Percentiles rank a stretch among this genome's conserved stretches.
Conservation (phyloP, 148 eudicot genomes). For the Agrostemma githago region DNA sequence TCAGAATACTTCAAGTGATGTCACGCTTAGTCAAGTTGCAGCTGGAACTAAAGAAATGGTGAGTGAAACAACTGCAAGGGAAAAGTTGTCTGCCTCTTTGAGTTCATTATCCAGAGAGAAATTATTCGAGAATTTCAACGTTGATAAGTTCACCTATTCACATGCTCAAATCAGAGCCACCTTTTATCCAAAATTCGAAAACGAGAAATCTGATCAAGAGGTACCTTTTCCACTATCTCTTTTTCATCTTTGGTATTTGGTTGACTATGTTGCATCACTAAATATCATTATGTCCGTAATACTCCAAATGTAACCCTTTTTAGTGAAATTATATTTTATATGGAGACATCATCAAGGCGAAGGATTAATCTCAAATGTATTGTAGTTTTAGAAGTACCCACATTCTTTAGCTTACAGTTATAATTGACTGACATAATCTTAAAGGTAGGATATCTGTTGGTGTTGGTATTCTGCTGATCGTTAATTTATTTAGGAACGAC, state of each 20-base stretch:
- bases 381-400: neutral
- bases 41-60: conserved; percentile 16
- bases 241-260: conserved; percentile 4
- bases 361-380: neutral
- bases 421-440: neutral
- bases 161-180: conserved; percentile 82
- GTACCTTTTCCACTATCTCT: conserved; percentile 27
- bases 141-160: conserved; percentile 69
- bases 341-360: neutral
- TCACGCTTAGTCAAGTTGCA: conserved; percentile 24
- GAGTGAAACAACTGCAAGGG: conserved; percentile 26
- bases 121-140: conserved; percentile 60
- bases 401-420: neutral
- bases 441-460: neutral
- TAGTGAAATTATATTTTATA: neutral
- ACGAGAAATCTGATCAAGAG: conserved; percentile 99
- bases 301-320: neutral
- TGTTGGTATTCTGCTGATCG: neutral
- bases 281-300: neutral
- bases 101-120: conserved; percentile 37
- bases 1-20: conserved; percentile 43
- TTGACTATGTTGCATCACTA: neutral
- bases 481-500: neutral
- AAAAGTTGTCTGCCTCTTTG: conserved; percentile 25
- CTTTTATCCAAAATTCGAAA: conserved; percentile 96